Evolutionary conservation across 1,284 basidiomycete species (phyloP).

Genomic region (Cutaneotrichosporon sp.): DNA sequence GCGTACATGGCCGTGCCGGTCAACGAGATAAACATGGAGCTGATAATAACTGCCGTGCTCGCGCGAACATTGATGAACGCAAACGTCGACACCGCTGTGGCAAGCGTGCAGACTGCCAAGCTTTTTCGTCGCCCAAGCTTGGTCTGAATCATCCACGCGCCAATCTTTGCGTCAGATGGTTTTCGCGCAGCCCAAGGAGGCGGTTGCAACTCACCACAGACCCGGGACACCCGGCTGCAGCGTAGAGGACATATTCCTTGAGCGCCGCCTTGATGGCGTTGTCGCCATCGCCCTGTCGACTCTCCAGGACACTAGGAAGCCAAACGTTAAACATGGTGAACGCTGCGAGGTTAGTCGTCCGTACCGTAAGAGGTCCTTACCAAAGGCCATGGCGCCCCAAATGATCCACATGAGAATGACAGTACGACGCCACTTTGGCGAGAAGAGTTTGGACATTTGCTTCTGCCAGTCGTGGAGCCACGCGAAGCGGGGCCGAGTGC

Average conservation of each 20-base stretch:
- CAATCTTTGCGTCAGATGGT: slow-evolving; percentile 60
- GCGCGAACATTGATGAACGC: slow-evolving; percentile 63
- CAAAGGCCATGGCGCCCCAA: slow-evolving; percentile 76
- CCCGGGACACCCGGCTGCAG: slow-evolving; percentile 76
- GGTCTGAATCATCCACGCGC: slow-evolving; percentile 81
- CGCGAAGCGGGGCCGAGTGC: background rate
- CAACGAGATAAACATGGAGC: slow-evolving; percentile 73
- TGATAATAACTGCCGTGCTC: slow-evolving; percentile 63
- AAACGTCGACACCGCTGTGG: slow-evolving; percentile 73
- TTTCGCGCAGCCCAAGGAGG: background rate
- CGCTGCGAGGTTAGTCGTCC: slow-evolving; percentile 51
- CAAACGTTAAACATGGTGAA: slow-evolving; percentile 98
- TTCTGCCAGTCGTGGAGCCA: slow-evolving; percentile 55
- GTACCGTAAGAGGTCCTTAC: slow-evolving; percentile 50
- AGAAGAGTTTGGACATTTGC: slow-evolving; percentile 68
- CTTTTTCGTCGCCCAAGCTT: slow-evolving; percentile 68
- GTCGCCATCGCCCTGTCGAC: slow-evolving; percentile 40
- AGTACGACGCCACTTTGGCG: slow-evolving; percentile 73
- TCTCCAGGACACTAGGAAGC: slow-evolving; percentile 76
- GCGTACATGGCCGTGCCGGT: slow-evolving; percentile 88
- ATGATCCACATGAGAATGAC: slow-evolving; percentile 77
- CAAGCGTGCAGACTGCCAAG: slow-evolving; percentile 70
- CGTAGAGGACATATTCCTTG: slow-evolving; percentile 66
- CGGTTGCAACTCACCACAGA: slow-evolving; percentile 59
- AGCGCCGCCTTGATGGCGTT: slow-evolving; percentile 62